Base-by-base conservation (phyloP, 345 rosid genomes). In the Eucalyptus globulus region DNA sequence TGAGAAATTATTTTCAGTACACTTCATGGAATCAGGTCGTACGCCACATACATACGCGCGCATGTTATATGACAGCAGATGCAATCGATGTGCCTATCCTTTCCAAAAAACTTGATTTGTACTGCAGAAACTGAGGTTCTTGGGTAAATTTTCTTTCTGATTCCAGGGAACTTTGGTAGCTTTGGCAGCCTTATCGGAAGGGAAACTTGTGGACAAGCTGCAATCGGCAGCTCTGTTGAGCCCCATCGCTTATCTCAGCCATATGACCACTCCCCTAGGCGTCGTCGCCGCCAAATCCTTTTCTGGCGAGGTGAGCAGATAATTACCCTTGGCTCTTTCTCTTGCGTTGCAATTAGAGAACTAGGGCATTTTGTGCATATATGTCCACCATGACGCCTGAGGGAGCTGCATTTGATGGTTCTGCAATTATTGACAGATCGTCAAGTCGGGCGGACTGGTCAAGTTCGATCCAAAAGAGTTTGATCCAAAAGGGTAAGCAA, bases 231-330 rank as follows among this genome's bases (percentile, higher is more conserved):
- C 95, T 2, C 92, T 98, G 88, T 89, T 98, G 54, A 95, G 99
- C 91, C 99, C 99, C 21, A 91, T 98, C 87, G 99, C 99, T 69
- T 97, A 95, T 92, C 94, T 98, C 93, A 96, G 97, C 95, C 94
- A 95, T 92, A 97, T 98, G 98, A 95, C 91, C 90, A 95, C 98
- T 34, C 90, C 94, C 54, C 90, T 98, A 31, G 98, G 95, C 14
- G 91, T 91, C 88, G 40, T 92, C 76, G 97, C 99, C 37, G 96
- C 98, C 87, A 94, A 56, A 93, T 17, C 94, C 87, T 96, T 97
- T 89, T 90, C 94, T 81, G 99, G 98, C 14, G 99, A 98, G 98
- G 99, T 97, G 67, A 40, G 62, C 51, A 21, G 10, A 62, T 58
- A 9, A 51, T 22, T 16, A 4, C 50, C 29, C 47, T 76, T 7